These are phyloP conservation scores for Hemileccinum impolitum DNA, from an alignment of 768 basidiomycete species.

Conservation along the genomic window DNA sequence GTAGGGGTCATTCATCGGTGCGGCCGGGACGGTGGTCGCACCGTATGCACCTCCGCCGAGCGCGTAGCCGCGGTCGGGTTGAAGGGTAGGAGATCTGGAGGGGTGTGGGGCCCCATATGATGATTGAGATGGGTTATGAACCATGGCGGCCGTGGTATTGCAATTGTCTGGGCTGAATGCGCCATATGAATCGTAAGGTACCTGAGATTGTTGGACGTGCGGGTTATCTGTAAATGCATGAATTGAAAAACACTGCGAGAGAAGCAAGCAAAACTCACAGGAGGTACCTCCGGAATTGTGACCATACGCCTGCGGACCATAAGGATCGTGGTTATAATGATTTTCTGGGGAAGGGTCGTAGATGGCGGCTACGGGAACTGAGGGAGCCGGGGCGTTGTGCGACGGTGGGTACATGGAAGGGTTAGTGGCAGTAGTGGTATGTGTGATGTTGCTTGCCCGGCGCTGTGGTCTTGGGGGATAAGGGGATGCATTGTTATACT, in stretches of 20 bases:
- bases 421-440: constrained; percentile 40
- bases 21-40: constrained; percentile 39
- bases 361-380: constrained; percentile 8
- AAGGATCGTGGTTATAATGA: constrained; percentile 28
- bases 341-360: constrained; percentile 21
- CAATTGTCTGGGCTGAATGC: constrained; percentile 40
- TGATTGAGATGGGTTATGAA: constrained; percentile 12
- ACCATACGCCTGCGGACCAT: constrained; percentile 41
- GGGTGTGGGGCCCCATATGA: constrained; percentile 14
- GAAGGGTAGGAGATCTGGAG: constrained; percentile 15
- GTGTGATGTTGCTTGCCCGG: constrained; percentile 38
- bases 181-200: constrained; percentile 51
- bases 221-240: constrained; percentile 47
- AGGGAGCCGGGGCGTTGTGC: constrained; percentile 21
- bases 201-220: constrained; percentile 47
- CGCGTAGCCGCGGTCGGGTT: constrained; percentile 52
- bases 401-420: constrained; percentile 36
- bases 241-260: constrained; percentile 1
- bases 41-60: constrained; percentile 58
- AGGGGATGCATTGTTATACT: constrained; percentile 57
- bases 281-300: constrained; percentile 52
- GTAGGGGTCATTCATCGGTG: constrained; percentile 33
- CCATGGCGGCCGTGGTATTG: constrained; percentile 29
- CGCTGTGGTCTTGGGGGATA: constrained; percentile 44
- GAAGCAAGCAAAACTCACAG: constrained; percentile 39